A percentile compares a stretch with the other conserved stretches of the same genome.
Conservation (phyloP, 2,329 filamentous ascomycete genomes). For the Ceratocystis colombiana region DNA sequence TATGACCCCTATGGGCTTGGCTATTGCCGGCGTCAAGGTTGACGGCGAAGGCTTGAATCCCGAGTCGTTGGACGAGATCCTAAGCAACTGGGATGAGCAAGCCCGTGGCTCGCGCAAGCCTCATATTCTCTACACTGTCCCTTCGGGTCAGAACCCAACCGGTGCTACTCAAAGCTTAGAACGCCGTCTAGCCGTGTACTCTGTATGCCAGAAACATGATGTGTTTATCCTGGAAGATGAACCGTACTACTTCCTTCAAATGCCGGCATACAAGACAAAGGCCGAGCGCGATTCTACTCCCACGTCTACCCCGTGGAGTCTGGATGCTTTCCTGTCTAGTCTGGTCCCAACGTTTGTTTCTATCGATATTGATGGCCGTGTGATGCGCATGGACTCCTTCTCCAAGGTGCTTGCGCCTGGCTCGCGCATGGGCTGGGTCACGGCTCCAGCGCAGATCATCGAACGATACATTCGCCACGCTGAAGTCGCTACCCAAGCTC, state of each 20-base stretch:
- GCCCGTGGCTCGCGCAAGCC: slow-evolving; percentile 41
- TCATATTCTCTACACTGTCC: slow-evolving; percentile 50
- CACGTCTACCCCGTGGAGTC: slow-evolving; percentile 44
- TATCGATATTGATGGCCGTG: slow-evolving; percentile 76
- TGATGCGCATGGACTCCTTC: slow-evolving; percentile 85
- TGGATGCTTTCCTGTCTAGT: slow-evolving; percentile 62
- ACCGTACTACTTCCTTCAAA: slow-evolving; percentile 89
- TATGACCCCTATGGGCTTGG: slow-evolving; percentile 44
- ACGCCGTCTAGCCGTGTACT: slow-evolving; percentile 63
- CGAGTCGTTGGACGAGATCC: slow-evolving; percentile 42
- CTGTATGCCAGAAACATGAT: slow-evolving; percentile 71
- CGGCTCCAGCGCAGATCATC: slow-evolving; percentile 72
- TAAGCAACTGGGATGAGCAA: slow-evolving; percentile 42
- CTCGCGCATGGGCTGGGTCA: slow-evolving; percentile 77
- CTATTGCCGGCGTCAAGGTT: slow-evolving; percentile 42
- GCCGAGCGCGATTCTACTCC: slow-evolving; percentile 49
- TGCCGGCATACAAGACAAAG: slow-evolving; percentile 60
- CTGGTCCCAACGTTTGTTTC: slow-evolving; percentile 53
- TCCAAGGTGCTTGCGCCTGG: slow-evolving; percentile 84
- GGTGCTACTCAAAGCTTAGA: slow-evolving; percentile 65
- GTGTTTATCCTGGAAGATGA: slow-evolving; percentile 84
- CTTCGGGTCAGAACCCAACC: slow-evolving; percentile 82
- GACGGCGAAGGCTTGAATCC: slow-evolving; percentile 47
- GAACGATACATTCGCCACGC: slow-evolving; percentile 73
- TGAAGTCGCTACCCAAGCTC: slow-evolving; percentile 76